phyloP scores from a whole-genome alignment of 2,329 filamentous ascomycete species.

The Tolypocladium tropicale region DNA sequence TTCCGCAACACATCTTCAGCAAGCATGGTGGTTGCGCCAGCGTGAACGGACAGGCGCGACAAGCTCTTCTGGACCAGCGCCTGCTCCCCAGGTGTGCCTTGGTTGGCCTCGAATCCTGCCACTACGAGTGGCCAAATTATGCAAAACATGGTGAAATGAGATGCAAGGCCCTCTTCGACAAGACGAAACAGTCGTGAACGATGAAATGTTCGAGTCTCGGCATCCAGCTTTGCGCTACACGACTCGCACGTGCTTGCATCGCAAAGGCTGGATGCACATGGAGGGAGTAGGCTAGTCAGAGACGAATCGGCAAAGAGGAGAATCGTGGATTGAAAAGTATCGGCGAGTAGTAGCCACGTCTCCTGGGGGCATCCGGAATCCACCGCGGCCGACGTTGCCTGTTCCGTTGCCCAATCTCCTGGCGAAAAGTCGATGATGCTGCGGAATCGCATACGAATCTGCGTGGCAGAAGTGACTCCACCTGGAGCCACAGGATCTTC shows the following conservation, averaged over 20 bases:
- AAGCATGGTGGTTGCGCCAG: neutral
- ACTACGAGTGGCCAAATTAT: neutral
- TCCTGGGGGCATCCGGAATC: neutral
- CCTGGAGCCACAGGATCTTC: neutral
- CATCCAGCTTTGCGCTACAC: neutral
- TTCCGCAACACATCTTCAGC: neutral
- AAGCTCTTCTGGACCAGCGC: neutral
- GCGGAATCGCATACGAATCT: neutral
- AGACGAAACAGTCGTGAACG: neutral
- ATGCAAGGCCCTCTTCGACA: neutral
- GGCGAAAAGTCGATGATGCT: slow-evolving; percentile 2
- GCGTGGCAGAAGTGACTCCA: neutral
- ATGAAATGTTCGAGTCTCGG: neutral
- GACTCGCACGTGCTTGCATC: neutral
- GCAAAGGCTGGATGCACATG: neutral
- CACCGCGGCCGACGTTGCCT: neutral
- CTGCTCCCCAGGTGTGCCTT: neutral
- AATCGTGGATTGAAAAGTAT: slow-evolving; percentile 2
- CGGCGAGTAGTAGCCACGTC: neutral
- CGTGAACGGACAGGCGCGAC: neutral
- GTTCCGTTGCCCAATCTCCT: neutral
- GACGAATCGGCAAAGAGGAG: neutral
- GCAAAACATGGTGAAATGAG: neutral
- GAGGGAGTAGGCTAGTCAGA: neutral
- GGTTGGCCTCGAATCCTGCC: neutral